A percentile compares a stretch with the other conserved stretches of the same genome.
Evolutionary conservation across 2,329 filamentous ascomycete species (phyloP).

Genomic region (Zymoseptoria passerinii): DNA sequence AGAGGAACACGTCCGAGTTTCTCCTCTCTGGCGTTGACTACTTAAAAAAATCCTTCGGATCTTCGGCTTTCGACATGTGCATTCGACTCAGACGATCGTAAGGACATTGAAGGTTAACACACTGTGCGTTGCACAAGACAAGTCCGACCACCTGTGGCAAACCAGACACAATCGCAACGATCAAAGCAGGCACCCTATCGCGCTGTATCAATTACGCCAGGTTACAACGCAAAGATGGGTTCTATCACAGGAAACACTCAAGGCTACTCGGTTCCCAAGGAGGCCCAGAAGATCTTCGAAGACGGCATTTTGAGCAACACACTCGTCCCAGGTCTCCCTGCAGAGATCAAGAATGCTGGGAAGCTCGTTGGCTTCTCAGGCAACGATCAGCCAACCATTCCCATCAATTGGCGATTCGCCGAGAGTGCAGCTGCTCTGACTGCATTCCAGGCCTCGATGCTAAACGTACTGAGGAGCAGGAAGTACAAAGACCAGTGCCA

Average conservation of each 20-base stretch:
- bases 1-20: background rate
- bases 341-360: slow-evolving; percentile 30
- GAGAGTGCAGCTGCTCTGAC: slow-evolving; percentile 40
- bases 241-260: slow-evolving; percentile 1
- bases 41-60: background rate
- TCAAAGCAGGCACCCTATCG: no score
- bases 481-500: slow-evolving; percentile 11
- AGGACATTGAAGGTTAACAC: no score
- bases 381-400: slow-evolving; percentile 37
- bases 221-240: slow-evolving; percentile 4
- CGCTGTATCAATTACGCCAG: background rate
- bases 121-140: no score
- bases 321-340: slow-evolving; percentile 33
- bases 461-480: slow-evolving; percentile 12
- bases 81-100: no score
- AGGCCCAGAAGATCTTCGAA: slow-evolving; percentile 24
- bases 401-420: slow-evolving; percentile 50
- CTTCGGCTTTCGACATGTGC: no score
- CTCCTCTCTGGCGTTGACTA: background rate
- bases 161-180: no score
- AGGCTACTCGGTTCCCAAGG: slow-evolving; percentile 13
- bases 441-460: slow-evolving; percentile 15
- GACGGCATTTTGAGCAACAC: slow-evolving; percentile 40
- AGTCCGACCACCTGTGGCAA: no score
- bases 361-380: slow-evolving; percentile 38